Base-by-base conservation (phyloP, 2,329 filamentous ascomycete genomes). In the Xylaria sp. region DNA sequence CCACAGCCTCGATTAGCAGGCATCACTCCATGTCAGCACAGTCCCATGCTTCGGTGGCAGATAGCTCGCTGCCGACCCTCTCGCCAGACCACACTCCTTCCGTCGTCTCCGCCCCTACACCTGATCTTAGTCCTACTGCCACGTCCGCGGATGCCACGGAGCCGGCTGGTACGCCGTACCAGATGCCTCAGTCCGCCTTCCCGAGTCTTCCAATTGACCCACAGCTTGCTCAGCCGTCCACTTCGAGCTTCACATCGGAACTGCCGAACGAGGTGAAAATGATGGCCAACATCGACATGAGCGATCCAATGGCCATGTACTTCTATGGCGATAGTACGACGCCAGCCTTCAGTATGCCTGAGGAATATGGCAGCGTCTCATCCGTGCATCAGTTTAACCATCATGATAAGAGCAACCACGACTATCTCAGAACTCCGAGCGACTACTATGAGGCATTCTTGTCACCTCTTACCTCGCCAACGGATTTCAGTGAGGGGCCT, bases 211-310 rank as follows among this genome's bases (percentile, higher is more conserved):
- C 57, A 66, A 73, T 77, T n/a, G 74, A 75, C 52, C 72, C 73
- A 1, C 77, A 79, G 28, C 52, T 76, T 1, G 69, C 66, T 0
- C 73, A 76, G 59, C 77, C 75, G 46, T 65, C 77, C 0, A 71
- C 72, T 2, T 84, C 83, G 0, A 76, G 75, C 0, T 85, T 85
- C 61, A 84, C 83, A 0, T 74, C 82, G 0, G 80, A 84, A 67
- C 72, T 85, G 7, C 79, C 84, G 0, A 71, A 80, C 1, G 83
- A 85, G 58, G 79, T 81, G 1, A 83, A 81, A 72, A 81, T 83
- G 81, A 76, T 85, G 72, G 74, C 78, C 1, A 78, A 78, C 7
- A 62, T 80, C 13, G 78, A 79, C 37, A 76, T 80, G 72, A 76
- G 59, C 34, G 75, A 77, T 6, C 75, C 76, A 6, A 77, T 79